Evolutionary conservation across 148 eudicot species (phyloP).

Genomic region (Cornus suecica): DNA sequence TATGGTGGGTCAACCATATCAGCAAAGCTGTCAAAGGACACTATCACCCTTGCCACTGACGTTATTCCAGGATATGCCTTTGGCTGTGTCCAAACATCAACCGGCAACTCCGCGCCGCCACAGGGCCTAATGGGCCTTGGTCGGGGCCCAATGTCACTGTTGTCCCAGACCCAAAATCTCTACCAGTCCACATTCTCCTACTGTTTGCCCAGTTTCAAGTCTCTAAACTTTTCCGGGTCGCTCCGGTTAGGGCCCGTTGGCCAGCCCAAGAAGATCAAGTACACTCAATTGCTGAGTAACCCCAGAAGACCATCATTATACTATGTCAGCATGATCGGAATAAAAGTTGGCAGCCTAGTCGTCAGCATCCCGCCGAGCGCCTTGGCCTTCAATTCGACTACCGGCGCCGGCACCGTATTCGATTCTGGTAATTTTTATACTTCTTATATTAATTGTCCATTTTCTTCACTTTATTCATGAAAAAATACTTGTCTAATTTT

Average conservation of each 20-base stretch:
- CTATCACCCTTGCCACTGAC: slow-evolving; percentile 65
- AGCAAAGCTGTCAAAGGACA: slow-evolving; percentile 60
- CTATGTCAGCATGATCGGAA: slow-evolving; percentile 68
- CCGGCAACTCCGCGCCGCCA: slow-evolving; percentile 58
- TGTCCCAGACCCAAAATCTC: slow-evolving; percentile 58
- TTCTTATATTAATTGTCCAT: too few relatives aligned
- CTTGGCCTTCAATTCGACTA: slow-evolving; percentile 62
- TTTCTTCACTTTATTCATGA: too few relatives aligned
- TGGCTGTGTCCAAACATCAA: slow-evolving; percentile 61
- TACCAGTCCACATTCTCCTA: slow-evolving; percentile 80
- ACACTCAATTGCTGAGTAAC: slow-evolving; percentile 59
- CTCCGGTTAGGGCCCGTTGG: slow-evolving; percentile 65
- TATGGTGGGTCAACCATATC: slow-evolving; percentile 63
- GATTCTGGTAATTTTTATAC: slow-evolving; percentile 95
- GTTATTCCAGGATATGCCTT: slow-evolving; percentile 50
- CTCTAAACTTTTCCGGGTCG: slow-evolving; percentile 59
- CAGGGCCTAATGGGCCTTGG: slow-evolving; percentile 84
- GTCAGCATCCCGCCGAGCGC: slow-evolving; percentile 63
- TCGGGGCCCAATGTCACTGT: slow-evolving; percentile 75
- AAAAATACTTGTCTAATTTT: too few relatives aligned
- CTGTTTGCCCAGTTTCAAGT: slow-evolving; percentile 68
- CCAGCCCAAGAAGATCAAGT: slow-evolving; percentile 64
- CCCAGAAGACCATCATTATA: slow-evolving; percentile 80
- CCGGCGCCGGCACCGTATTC: slow-evolving; percentile 80
- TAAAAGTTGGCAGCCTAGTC: slow-evolving; percentile 53